Evolutionary conservation across 2,329 filamentous ascomycete genomes (phyloP).

Genomic region (Fonsecaea multimorphosa): DNA sequence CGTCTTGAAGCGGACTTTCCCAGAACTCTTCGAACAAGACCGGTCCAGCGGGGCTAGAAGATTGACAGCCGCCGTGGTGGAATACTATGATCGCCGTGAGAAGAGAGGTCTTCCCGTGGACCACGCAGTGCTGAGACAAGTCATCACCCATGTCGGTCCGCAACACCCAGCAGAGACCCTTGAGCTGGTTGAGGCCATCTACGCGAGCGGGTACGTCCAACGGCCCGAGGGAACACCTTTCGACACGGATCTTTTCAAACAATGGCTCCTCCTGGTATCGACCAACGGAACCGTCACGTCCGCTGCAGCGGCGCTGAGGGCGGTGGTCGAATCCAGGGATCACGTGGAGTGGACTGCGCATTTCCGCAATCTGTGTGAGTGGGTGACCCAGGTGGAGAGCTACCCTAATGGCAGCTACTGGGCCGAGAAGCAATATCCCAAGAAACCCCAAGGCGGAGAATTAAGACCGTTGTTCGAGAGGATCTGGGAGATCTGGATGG

Average conservation of each 20-base stretch:
- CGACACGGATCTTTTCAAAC: conserved; percentile 27
- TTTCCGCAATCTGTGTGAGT: conserved; percentile 16
- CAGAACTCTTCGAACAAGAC: conserved; percentile 9
- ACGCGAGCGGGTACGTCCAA: conserved; percentile 30
- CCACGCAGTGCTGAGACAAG: conserved; percentile 28
- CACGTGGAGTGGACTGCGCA: conserved; percentile 25
- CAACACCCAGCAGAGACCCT: conserved; percentile 25
- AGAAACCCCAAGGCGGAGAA: conserved; percentile 2
- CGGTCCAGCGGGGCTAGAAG: conserved; percentile 6
- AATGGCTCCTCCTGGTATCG: conserved; percentile 32
- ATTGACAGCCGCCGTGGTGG: conserved; percentile 12
- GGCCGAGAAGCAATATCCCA: conserved; percentile 6
- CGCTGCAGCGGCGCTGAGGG: conserved; percentile 26
- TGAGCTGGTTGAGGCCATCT: conserved; percentile 26
- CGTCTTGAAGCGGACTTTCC: background rate
- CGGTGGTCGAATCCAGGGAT: conserved; percentile 24
- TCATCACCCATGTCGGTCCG: conserved; percentile 12
- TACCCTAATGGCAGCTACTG: conserved; percentile 3
- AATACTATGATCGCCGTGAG: conserved; percentile 19
- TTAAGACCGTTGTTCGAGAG: conserved; percentile 2
- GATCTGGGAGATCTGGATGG: background rate
- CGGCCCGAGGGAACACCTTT: conserved; percentile 23
- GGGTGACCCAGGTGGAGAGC: conserved; percentile 13
- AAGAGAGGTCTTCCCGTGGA: conserved; percentile 15
- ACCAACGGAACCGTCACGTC: conserved; percentile 18